phyloP scores from a whole-genome alignment of 2,329 filamentous ascomycete species.

The Xylariales sp. region DNA sequence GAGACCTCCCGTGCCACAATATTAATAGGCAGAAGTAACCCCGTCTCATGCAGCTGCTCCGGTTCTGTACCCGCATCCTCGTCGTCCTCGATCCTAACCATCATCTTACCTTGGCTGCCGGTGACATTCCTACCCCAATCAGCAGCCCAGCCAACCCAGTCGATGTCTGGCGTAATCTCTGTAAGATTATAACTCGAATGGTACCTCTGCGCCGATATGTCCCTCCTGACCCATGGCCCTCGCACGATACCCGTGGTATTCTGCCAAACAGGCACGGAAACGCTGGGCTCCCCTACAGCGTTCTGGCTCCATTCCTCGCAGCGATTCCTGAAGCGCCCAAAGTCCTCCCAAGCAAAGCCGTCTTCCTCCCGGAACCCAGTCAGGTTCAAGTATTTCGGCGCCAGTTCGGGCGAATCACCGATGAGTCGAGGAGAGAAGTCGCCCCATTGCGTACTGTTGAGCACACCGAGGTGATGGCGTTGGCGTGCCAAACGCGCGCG shows the following conservation, averaged over 20 bases:
- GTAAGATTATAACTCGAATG: conserved; percentile 58
- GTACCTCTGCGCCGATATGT: conserved; percentile 40
- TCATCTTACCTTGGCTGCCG: conserved; percentile 62
- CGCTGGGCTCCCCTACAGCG: conserved; percentile 39
- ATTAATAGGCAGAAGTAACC: conserved; percentile 32
- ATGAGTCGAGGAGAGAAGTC: conserved; percentile 47
- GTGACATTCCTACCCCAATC: conserved; percentile 80
- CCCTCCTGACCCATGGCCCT: conserved; percentile 67
- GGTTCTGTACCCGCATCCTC: conserved; percentile 38
- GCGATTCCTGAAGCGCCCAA: conserved; percentile 61
- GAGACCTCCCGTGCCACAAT: conserved; percentile 63
- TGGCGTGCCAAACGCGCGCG: conserved; percentile 47
- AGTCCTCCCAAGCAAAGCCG: conserved; percentile 71
- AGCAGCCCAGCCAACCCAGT: conserved; percentile 55
- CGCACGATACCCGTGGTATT: conserved; percentile 74
- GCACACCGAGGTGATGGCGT: conserved; percentile 44
- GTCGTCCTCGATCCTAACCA: conserved; percentile 60
- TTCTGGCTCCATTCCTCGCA: conserved; percentile 58
- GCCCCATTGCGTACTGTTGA: conserved; percentile 55
- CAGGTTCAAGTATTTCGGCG: conserved; percentile 57
- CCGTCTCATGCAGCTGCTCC: conserved; percentile 31
- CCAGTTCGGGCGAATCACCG: conserved; percentile 23
- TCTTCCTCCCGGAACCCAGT: conserved; percentile 73
- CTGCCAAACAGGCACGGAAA: conserved; percentile 55
- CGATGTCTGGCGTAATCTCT: conserved; percentile 57